Evolutionary conservation across 1,284 basidiomycete species (phyloP), one percentile per base, ranked within the genome.

Genomic region (Malassezia caprae): DNA sequence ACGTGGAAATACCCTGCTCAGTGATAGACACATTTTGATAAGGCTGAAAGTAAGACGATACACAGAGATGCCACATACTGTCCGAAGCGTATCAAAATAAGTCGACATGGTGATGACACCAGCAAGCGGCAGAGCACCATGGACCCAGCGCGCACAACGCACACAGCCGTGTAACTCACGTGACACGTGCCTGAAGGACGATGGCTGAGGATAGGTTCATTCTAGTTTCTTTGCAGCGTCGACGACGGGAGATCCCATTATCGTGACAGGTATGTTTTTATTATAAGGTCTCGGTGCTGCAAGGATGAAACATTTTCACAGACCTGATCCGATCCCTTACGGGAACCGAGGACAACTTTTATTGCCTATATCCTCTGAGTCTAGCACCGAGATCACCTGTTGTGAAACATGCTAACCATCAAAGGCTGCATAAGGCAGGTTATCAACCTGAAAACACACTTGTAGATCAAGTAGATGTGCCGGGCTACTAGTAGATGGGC

Each of bases 1-100:
- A 76, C 3, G 94, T 96, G 75, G 96, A 84, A 74, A 98, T 83
- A 63, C 93, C 91, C n/a, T 56, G 43, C 65, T 88, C 85, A 59
- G 86, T 88, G 69, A 89, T 80, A 31, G 86, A 82, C 28, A 98
- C 93, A 76, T 94, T 87, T 28, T 64, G 65, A 47, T 73, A 75
- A 8, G 67, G 71, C 72, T 72, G 48, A 13, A n/a, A 7, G 15
- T 21, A 21, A 45, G 21, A 13, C 19, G 8, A 17, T n/a, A 12
- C 13, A 30, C 28, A 7, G 37, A 17, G 37, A 11, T 17, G 19
- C 26, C 13, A 63, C 80, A 62, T 63, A 85, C 90, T 73, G 76
- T 87, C 76, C 83, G 85, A 59, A 91, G 82, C 12, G 84, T 84
- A 65, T 88, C 82, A 66, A 93, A 83, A 77, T 88, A 93, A 30